Evolutionary conservation across 2,329 filamentous ascomycete genomes (phyloP), one percentile per base, ranked within the genome.

Genomic region (Aspergillus chevalieri): DNA sequence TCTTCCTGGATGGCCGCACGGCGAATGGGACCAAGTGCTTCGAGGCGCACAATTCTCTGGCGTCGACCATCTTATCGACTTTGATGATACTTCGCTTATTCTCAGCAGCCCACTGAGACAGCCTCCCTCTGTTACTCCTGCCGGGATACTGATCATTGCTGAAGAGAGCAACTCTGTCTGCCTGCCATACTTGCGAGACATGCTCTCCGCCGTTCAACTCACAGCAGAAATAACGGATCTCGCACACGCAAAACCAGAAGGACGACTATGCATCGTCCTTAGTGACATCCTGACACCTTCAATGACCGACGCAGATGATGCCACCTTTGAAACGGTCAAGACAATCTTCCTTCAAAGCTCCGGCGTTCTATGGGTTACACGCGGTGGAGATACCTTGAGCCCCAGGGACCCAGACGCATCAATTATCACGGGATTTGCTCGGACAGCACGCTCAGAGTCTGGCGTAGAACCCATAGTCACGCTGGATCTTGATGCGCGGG

Each of bases 371-470:
- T 65, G 61, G 62, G 52, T 65, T 2, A 61, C 58, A 4, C 43
- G 45, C 19, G 61, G 61, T 2, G 57, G 55, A 5, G 26, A 12
- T 3, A 33, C 47, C 2, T 43, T 56, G 3, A 43, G 50, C 2
- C 24, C 54, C 0, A 38, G 9, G 5, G 48, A 54, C 15, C 61
- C 62, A 3, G 48, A 53, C 9, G 53, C 48, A 5, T 55, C 48
- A 3, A 44, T 65, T 6, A 49, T 50, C 5, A 43, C 51, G 15
- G 62, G 62, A 7, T 58, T 65, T 43, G 52, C 59, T 46, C 50
- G 61, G 38, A 62, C 61, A 10, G 60, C 62, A 3, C 59, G 62
- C 6, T 57, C 60, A 2, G 61, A 65, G 44, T 57, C 58, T 2
- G 61, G 55, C 1, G 53, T 56, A 3, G 47, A 49, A 1, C 48